Base-by-base conservation (phyloP, 2,329 filamentous ascomycete species). In the Talaromyces marneffei region DNA sequence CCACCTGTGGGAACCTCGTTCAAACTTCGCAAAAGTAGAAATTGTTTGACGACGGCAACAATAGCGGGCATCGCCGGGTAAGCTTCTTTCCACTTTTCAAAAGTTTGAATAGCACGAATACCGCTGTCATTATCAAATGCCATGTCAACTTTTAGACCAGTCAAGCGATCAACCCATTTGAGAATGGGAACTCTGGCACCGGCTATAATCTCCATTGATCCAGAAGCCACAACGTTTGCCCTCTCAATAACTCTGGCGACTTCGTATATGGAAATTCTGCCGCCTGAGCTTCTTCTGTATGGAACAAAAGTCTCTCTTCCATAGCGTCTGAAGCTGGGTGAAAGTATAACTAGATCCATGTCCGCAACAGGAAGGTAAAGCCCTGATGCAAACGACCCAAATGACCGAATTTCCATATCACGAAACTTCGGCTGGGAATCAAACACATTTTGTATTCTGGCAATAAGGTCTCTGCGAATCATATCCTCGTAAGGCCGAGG, bases 111-210 rank as follows among this genome's bases (percentile, higher is more conserved):
- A 2, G 94, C 93, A 18, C 83, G 77, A 9, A 97, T 78, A 10
- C 94, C 94, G 44, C 89, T 90, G 37, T 87, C 77, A 70, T 97
- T 97, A 76, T 99, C 93, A 71, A 99, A 97, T 0, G 92, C 97
- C 12, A 99, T 84, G 72, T 99, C 94, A 12, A 97, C 89, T 67
- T 89, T 90, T 58, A 99, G 79, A 12, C 87, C 87, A 1, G 92
- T 97, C 58, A 83, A 69, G 59, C 78, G 81, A 70, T 99, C 94
- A 48, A 91, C 83, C 70, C 90, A 97, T 74, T 99, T 99, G 75
- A 97, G 85, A 59, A 99, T 85, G 0, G 94, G 94, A 2, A 99
- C 92, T 68, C 89, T 91, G 23, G 94, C 92, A 65, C 82, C 80
- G 1, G 82, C 70, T 66, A 99, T 91, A 35, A 88, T 81, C 67